phyloP scores from a whole-genome alignment of 441 rosid species.

The Gossypium schwendimanii region DNA sequence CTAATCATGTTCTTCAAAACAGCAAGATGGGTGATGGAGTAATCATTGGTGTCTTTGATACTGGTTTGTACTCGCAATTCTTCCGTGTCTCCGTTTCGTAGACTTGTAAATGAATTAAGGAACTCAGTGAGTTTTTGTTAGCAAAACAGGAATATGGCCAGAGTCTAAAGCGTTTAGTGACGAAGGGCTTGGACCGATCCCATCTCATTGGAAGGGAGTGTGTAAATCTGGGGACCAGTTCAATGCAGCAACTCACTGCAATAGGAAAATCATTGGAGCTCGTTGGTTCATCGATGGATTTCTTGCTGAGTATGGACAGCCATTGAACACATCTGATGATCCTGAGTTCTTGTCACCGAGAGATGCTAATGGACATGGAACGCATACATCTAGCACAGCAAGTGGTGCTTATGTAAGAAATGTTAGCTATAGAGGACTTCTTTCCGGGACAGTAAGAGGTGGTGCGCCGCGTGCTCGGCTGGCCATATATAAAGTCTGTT shows the following conservation, averaged over 20 bases:
- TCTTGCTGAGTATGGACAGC: slow-evolving; percentile 30
- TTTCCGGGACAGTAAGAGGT: slow-evolving; percentile 46
- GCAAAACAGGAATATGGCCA: slow-evolving; percentile 53
- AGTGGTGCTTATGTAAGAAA: slow-evolving; percentile 28
- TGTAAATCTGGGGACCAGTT: slow-evolving; percentile 42
- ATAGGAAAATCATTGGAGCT: slow-evolving; percentile 54
- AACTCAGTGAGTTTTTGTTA: not conserved
- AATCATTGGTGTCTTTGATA: slow-evolving; percentile 54
- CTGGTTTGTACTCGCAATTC: slow-evolving; percentile 31
- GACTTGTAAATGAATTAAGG: not conserved
- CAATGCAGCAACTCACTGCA: slow-evolving; percentile 28
- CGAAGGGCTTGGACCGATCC: slow-evolving; percentile 43
- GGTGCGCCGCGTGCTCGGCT: slow-evolving; percentile 57
- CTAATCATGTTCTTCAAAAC: slow-evolving; percentile 29
- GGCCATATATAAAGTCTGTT: slow-evolving; percentile 67
- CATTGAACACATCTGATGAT: slow-evolving; percentile 31
- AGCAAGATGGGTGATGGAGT: slow-evolving; percentile 55
- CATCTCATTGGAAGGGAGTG: slow-evolving; percentile 52
- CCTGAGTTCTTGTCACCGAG: slow-evolving; percentile 46
- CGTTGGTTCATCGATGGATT: slow-evolving; percentile 46
- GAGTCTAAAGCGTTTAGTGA: slow-evolving; percentile 53
- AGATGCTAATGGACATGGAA: slow-evolving; percentile 48
- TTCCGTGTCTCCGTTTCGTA: not conserved
- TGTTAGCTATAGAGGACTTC: slow-evolving; percentile 43
- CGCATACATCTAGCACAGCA: slow-evolving; percentile 30